A percentile compares a stretch with the other conserved stretches of the same genome.
Evolutionary conservation across 2,329 filamentous ascomycete genomes (phyloP).

Genomic region (Thermomyces lanuginosus): DNA sequence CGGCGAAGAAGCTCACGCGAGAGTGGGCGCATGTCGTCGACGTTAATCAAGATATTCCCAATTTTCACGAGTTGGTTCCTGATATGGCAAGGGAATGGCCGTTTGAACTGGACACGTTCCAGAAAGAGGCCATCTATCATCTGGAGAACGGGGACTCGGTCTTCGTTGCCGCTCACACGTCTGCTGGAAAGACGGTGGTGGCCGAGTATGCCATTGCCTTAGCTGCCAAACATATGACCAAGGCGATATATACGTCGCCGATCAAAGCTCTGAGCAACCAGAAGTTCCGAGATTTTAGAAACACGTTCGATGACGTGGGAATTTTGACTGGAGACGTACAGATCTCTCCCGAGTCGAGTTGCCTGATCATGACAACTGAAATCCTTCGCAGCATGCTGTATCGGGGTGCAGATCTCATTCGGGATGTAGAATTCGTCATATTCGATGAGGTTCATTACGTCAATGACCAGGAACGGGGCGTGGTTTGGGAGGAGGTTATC

Average conservation of each 20-base stretch:
- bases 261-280: slow-evolving; percentile 98
- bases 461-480: slow-evolving; percentile 85
- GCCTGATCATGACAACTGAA: slow-evolving; percentile 97
- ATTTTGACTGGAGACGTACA: slow-evolving; percentile 96
- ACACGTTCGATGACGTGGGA: slow-evolving; percentile 84
- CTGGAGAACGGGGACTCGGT: slow-evolving; percentile 93
- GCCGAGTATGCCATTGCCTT: slow-evolving; percentile 95
- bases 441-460: slow-evolving; percentile 99
- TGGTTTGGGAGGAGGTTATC: slow-evolving; percentile 99
- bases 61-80: slow-evolving; percentile 82
- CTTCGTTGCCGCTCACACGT: slow-evolving; percentile 94
- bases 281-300: slow-evolving; percentile 89
- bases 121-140: slow-evolving; percentile 97
- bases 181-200: slow-evolving; percentile 93
- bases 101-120: slow-evolving; percentile 93
- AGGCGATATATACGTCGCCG: slow-evolving; percentile 95
- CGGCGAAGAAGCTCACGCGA: slow-evolving; percentile 55
- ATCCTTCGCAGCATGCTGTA: slow-evolving; percentile 98
- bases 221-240: slow-evolving; percentile 97
- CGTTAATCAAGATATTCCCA: slow-evolving; percentile 80
- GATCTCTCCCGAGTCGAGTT: slow-evolving; percentile 93
- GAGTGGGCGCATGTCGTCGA: slow-evolving; percentile 99
- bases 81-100: slow-evolving; percentile 95
- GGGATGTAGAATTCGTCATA: slow-evolving; percentile 96
- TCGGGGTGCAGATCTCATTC: slow-evolving; percentile 81